These are phyloP conservation scores for Aphanomyces invadans DNA, from an alignment of 352 stramenopile species.

Conservation along the genomic window DNA sequence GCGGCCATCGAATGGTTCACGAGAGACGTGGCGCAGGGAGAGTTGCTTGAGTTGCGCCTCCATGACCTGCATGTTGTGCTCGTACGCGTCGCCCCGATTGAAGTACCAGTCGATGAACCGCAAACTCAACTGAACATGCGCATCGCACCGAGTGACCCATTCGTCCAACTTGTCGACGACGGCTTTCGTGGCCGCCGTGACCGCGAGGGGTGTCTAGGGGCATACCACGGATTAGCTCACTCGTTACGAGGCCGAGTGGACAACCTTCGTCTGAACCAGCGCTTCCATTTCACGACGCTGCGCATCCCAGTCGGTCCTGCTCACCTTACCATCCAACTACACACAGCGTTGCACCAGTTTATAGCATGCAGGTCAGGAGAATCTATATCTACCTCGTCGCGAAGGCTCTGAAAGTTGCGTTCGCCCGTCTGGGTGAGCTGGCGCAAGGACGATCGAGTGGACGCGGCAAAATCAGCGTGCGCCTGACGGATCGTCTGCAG, in stretches of 20 bases:
- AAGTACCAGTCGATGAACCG: constrained; percentile 74
- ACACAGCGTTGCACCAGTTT: too few species aligned
- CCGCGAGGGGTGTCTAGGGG: not conserved
- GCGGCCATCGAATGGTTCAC: constrained; percentile 35
- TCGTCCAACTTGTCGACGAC: not conserved
- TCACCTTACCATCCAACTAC: not conserved
- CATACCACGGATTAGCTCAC: not conserved
- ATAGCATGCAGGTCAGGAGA: too few species aligned
- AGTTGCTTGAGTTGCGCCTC: constrained; percentile 54
- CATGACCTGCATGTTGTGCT: constrained; percentile 60
- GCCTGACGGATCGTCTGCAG: not conserved
- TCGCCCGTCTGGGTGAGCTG: not conserved
- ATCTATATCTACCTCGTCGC: not conserved
- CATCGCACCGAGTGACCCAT: not conserved
- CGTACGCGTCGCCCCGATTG: constrained; percentile 53
- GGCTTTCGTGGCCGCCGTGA: not conserved
- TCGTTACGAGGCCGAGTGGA: not conserved
- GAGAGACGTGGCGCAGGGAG: constrained; percentile 30
- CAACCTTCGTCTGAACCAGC: not conserved
- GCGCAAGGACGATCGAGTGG: not conserved
- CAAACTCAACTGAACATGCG: constrained; percentile 43
- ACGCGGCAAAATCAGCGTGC: not conserved
- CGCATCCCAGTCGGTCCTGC: not conserved
- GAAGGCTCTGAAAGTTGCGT: not conserved
- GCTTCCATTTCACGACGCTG: not conserved